These are phyloP conservation scores for Talaromyces funiculosus DNA, from an alignment of 2,329 filamentous ascomycete species.

Conservation along the genomic window DNA sequence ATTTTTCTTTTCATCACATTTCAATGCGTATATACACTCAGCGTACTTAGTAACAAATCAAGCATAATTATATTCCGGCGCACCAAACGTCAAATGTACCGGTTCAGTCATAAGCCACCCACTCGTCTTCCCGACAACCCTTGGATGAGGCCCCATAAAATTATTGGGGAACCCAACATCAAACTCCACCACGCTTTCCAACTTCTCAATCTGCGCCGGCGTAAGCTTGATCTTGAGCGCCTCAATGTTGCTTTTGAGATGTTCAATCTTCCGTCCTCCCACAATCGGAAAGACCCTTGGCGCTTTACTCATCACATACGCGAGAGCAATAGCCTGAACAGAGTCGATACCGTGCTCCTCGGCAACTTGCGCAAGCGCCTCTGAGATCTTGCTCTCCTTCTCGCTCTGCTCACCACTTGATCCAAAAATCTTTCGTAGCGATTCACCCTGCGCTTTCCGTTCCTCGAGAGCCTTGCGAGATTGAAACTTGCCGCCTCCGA, in stretches of 20 bases:
- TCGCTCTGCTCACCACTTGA: slow-evolving; percentile 14
- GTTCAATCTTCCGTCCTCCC: slow-evolving; percentile 63
- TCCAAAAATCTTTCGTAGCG: slow-evolving; percentile 26
- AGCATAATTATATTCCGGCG: slow-evolving; percentile 10
- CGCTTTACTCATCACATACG: slow-evolving; percentile 67
- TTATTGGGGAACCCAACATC: slow-evolving; percentile 62
- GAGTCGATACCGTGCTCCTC: slow-evolving; percentile 49
- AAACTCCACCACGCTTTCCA: slow-evolving; percentile 58
- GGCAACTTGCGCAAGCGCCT: slow-evolving; percentile 56
- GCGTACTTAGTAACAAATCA: background rate
- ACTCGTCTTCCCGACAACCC: slow-evolving; percentile 16
- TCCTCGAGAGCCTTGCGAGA: slow-evolving; percentile 44
- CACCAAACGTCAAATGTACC: slow-evolving; percentile 4
- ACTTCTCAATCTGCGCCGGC: slow-evolving; percentile 58
- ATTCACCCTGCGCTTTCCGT: slow-evolving; percentile 40
- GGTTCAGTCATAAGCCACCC: slow-evolving; percentile 14
- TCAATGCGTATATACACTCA: background rate
- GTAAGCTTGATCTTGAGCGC: slow-evolving; percentile 57
- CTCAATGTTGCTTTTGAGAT: slow-evolving; percentile 65
- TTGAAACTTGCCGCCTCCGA: slow-evolving; percentile 51
- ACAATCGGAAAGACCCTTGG: slow-evolving; percentile 69
- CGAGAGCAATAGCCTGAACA: slow-evolving; percentile 61
- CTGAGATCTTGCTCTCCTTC: background rate
- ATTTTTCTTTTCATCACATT: background rate
- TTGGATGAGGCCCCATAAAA: slow-evolving; percentile 44